Percentiles rank a stretch among this genome's conserved stretches.
Evolutionary conservation across 2,329 filamentous ascomycete species (phyloP).

Genomic region (Penicillium sp.): DNA sequence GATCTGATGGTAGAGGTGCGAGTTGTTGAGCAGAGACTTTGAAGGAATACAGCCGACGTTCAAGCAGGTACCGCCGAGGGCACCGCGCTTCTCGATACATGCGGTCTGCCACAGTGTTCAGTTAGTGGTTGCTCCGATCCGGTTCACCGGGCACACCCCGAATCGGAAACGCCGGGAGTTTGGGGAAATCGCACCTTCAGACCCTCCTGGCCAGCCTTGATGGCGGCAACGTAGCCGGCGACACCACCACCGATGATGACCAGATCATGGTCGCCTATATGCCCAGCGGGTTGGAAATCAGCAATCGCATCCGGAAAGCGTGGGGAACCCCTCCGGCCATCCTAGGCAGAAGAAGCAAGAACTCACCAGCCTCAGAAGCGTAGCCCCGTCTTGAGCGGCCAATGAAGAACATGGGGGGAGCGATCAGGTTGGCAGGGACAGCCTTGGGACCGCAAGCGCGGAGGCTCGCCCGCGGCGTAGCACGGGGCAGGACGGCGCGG

Average conservation of each 20-base stretch:
- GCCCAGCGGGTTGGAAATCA: conserved; percentile 17
- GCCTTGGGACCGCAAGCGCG: conserved; percentile 38
- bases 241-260: conserved; percentile 98
- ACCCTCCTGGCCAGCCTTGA: conserved; percentile 97
- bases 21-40: conserved; percentile 99
- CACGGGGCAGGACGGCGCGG: conserved; percentile 51
- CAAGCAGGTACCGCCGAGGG: conserved; percentile 91
- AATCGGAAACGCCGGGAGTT: neutral
- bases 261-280: conserved; percentile 87
- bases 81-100: conserved; percentile 97
- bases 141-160: neutral
- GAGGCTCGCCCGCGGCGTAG: conserved; percentile 45
- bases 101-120: conserved; percentile 61
- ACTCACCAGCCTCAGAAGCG: conserved; percentile 52
- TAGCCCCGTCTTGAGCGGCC: conserved; percentile 55
- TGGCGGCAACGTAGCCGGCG: conserved; percentile 96
- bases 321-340: conserved; percentile 8
- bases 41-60: conserved; percentile 99
- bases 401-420: conserved; percentile 46
- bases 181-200: conserved; percentile 67
- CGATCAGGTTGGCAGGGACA: conserved; percentile 37
- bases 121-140: conserved; percentile 9
- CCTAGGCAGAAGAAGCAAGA: neutral
- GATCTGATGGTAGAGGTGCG: conserved; percentile 94
- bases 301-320: conserved; percentile 23